Percentiles rank a stretch among this genome's conserved stretches.
Evolutionary conservation across 495 filamentous ascomycete species (phyloP).

Genomic region (Glarea lozoyensis): DNA sequence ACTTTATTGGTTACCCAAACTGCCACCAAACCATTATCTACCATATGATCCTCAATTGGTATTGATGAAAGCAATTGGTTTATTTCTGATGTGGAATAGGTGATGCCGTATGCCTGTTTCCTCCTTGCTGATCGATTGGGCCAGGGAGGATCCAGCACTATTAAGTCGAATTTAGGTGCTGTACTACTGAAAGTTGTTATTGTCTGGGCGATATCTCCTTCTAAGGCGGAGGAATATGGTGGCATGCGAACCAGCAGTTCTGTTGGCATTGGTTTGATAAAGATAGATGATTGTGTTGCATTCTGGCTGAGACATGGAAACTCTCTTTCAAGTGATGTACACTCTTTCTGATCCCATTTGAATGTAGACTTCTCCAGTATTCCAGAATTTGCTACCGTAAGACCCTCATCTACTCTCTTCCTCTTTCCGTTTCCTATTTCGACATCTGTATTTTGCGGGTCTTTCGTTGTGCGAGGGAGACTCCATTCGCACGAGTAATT

Average conservation of each 20-base stretch:
- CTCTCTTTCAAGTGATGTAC: too few species aligned
- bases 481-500: slow-evolving; percentile 36
- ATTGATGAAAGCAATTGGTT: slow-evolving; percentile 37
- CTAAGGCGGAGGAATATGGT: slow-evolving; percentile 25
- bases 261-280: background rate
- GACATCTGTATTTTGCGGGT: background rate
- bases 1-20: slow-evolving; percentile 87
- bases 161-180: slow-evolving; percentile 57
- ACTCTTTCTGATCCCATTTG: background rate
- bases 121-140: slow-evolving; percentile 79
- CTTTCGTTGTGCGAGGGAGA: slow-evolving; percentile 25
- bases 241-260: slow-evolving; percentile 4
- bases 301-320: slow-evolving; percentile 2
- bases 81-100: slow-evolving; percentile 29
- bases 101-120: slow-evolving; percentile 54
- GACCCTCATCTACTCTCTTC: background rate
- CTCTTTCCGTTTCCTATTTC: slow-evolving; percentile 4
- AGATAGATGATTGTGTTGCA: background rate
- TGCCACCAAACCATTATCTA: slow-evolving; percentile 48
- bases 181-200: slow-evolving; percentile 22
- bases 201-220: slow-evolving; percentile 30
- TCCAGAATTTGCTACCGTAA: too few species aligned
- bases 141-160: slow-evolving; percentile 91
- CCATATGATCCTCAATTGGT: slow-evolving; percentile 47
- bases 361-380: background rate